Conservation (phyloP, 1,284 basidiomycete species). For the Ceratobasidium papillatum region DNA sequence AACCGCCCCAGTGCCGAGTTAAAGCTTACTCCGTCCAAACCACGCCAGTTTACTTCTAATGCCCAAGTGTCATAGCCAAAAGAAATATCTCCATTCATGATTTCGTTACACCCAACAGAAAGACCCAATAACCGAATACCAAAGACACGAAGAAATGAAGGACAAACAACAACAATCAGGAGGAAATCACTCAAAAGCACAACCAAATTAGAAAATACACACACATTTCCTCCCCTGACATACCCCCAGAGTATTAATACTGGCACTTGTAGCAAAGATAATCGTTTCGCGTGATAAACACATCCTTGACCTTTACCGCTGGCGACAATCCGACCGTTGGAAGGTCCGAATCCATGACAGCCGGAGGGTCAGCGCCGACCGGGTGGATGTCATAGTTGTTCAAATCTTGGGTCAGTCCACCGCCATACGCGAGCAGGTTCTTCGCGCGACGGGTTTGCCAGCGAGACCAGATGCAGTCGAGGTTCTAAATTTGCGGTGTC, state of each 20-base stretch:
- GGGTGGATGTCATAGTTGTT: slow-evolving; percentile 32
- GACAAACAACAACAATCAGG: too few relatives aligned
- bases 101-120: too few relatives aligned
- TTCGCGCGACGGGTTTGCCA: slow-evolving; percentile 18
- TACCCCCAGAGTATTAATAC: neutral
- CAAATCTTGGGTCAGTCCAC: slow-evolving; percentile 32
- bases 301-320: neutral
- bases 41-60: too few relatives aligned
- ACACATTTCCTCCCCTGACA: too few relatives aligned
- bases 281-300: slow-evolving; percentile 18
- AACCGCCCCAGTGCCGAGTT: too few relatives aligned
- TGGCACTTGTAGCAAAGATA: slow-evolving; percentile 39
- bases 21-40: too few relatives aligned
- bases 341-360: neutral
- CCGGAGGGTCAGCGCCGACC: neutral
- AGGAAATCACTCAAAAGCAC: too few relatives aligned
- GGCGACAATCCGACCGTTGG: neutral
- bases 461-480: slow-evolving; percentile 40
- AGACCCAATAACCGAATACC: too few relatives aligned
- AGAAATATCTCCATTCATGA: too few relatives aligned
- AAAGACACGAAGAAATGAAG: too few relatives aligned
- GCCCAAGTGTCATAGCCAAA: too few relatives aligned
- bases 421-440: slow-evolving; percentile 25
- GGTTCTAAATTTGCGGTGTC: slow-evolving; percentile 9
- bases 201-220: too few relatives aligned